Percentiles rank a stretch among this genome's conserved stretches.
phyloP scores from a whole-genome alignment of 306 rosid species.

The Sicyos edulis region DNA sequence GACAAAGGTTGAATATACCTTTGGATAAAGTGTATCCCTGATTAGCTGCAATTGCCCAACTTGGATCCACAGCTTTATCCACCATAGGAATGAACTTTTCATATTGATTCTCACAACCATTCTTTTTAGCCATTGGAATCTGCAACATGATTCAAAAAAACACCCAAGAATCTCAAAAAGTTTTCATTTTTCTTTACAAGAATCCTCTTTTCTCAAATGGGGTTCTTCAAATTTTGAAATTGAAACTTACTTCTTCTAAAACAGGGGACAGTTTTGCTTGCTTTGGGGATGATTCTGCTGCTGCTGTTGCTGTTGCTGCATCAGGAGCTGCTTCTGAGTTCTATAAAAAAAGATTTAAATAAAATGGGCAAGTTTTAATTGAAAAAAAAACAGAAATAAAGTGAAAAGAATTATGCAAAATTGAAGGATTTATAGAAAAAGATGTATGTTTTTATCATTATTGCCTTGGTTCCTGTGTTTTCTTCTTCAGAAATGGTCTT shows the following conservation, averaged over 20 bases:
- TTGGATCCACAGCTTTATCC: slow-evolving; percentile 44
- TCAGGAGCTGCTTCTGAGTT: slow-evolving; percentile 34
- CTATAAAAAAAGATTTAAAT: slow-evolving; percentile 28
- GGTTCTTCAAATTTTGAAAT: background rate
- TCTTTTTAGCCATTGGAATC: slow-evolving; percentile 27
- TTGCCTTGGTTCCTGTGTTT: slow-evolving; percentile 33
- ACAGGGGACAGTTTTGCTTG: slow-evolving; percentile 26
- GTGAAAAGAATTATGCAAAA: background rate
- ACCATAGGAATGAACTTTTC: slow-evolving; percentile 40
- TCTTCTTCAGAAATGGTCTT: slow-evolving; percentile 61
- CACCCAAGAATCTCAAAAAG: background rate
- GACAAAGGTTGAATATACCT: slow-evolving; percentile 40
- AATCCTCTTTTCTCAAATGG: too few relatives aligned
- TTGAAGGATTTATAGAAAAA: background rate
- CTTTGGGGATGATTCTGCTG: slow-evolving; percentile 31
- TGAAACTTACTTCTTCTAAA: slow-evolving; percentile 34
- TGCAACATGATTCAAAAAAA: slow-evolving; percentile 21
- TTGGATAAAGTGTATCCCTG: slow-evolving; percentile 23
- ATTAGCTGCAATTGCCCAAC: slow-evolving; percentile 44
- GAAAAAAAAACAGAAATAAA: too few relatives aligned
- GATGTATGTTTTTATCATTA: slow-evolving; percentile 5
- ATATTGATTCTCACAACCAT: slow-evolving; percentile 20
- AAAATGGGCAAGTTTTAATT: too few relatives aligned
- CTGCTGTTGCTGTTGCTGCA: too few relatives aligned
- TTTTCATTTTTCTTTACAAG: background rate